phyloP scores from a whole-genome alignment of 345 rosid genomes.

The Linum usitatissimum region DNA sequence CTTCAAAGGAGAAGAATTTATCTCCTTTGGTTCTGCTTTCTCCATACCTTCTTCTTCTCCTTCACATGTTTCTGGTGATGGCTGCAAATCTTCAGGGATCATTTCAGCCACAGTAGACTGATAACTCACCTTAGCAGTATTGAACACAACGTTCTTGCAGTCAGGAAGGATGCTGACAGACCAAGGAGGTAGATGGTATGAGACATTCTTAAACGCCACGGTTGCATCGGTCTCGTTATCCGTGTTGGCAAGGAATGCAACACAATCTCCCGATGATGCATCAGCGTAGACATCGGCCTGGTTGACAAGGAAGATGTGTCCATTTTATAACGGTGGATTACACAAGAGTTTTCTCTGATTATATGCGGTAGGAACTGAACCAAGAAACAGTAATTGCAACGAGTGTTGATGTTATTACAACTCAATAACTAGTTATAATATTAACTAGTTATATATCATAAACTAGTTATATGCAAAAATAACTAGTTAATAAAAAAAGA shows the following conservation, averaged over 20 bases:
- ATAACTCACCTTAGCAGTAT: slow-evolving; percentile 75
- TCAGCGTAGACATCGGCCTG: slow-evolving; percentile 68
- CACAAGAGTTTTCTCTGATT: too few relatives aligned
- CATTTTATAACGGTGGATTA: background rate
- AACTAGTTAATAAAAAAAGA: too few relatives aligned
- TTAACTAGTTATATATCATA: too few relatives aligned
- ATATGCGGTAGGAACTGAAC: too few relatives aligned
- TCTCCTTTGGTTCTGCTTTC: background rate
- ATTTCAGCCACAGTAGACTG: slow-evolving; percentile 64
- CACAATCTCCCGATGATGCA: slow-evolving; percentile 57
- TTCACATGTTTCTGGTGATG: slow-evolving; percentile 19
- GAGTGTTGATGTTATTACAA: too few relatives aligned
- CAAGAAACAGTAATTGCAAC: too few relatives aligned
- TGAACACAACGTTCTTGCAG: slow-evolving; percentile 66
- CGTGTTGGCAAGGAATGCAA: slow-evolving; percentile 68
- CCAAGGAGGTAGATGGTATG: slow-evolving; percentile 91
- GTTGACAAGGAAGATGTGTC: background rate
- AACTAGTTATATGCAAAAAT: too few relatives aligned
- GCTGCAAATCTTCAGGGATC: slow-evolving; percentile 58
- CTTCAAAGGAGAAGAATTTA: slow-evolving; percentile 25
- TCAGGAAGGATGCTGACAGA: slow-evolving; percentile 91
- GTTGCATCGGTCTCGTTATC: slow-evolving; percentile 53
- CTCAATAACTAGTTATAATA: too few relatives aligned
- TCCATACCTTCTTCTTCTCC: slow-evolving; percentile 12
- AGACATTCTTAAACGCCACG: slow-evolving; percentile 42